Conservation (phyloP, 208 protist species). For the Wallacemonas collosoma region DNA sequence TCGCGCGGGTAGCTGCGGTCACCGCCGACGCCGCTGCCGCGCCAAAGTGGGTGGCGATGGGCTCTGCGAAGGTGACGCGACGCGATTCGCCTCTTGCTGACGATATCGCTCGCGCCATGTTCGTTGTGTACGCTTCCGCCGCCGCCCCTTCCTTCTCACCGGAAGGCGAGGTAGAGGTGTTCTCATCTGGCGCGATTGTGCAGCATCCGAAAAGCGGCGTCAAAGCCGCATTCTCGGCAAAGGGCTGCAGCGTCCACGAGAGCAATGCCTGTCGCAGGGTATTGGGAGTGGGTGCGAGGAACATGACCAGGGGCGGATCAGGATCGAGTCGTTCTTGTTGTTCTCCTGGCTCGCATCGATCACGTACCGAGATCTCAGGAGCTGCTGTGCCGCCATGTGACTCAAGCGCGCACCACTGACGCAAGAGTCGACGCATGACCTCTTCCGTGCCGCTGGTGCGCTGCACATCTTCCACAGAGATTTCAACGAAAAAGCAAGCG, state of each 20-base stretch:
- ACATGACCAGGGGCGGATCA: slow-evolving; percentile 28
- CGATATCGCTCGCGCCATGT: no score
- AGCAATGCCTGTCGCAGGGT: slow-evolving; percentile 37
- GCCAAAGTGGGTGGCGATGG: not conserved
- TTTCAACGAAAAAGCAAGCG: slow-evolving; percentile 48
- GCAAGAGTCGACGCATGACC: slow-evolving; percentile 29
- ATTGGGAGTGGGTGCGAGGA: slow-evolving; percentile 25
- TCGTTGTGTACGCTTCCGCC: no score
- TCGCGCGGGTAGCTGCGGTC: not conserved
- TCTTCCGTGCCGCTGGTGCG: slow-evolving; percentile 18
- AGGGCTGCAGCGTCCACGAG: slow-evolving; percentile 62
- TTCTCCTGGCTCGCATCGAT: no score
- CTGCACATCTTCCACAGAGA: not conserved
- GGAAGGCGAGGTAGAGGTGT: no score
- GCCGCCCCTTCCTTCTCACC: no score
- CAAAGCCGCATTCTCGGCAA: slow-evolving; percentile 62
- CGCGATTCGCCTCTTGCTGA: not conserved
- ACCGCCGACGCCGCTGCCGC: not conserved
- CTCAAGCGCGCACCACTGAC: slow-evolving; percentile 32
- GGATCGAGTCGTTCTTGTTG: no score
- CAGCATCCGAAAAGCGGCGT: slow-evolving; percentile 61
- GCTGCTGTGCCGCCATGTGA: not conserved
- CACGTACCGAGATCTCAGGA: no score
- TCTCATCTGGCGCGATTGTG: not conserved
- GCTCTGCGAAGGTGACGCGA: slow-evolving; percentile 6